Evolutionary conservation across 495 filamentous ascomycete species (phyloP).

Genomic region (Penicillium subrubescens): DNA sequence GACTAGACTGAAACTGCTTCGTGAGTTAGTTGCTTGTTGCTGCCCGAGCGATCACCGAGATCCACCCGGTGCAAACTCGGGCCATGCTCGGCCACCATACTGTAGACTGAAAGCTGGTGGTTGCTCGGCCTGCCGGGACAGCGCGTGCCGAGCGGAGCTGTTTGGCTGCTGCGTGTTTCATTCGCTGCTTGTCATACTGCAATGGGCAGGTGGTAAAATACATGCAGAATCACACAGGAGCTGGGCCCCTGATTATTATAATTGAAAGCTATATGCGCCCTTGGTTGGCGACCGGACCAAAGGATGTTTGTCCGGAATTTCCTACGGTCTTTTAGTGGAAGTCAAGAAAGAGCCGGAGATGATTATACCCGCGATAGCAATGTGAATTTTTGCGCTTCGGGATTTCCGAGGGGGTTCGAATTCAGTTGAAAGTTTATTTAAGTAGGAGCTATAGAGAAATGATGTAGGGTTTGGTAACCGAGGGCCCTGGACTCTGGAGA

Average conservation of each 20-base stretch:
- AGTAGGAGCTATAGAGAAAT: background rate
- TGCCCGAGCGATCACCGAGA: conserved; percentile 6
- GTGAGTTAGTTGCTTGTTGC: background rate
- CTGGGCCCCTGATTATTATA: background rate
- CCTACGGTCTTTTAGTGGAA: background rate
- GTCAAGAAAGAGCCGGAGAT: background rate
- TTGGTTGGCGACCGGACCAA: background rate
- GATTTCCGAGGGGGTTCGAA: background rate
- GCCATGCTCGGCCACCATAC: background rate
- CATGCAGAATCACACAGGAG: background rate
- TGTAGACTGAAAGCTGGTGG: background rate
- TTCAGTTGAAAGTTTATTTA: background rate
- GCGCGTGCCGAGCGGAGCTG: conserved; percentile 1
- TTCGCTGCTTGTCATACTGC: conserved; percentile 3
- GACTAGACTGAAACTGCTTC: background rate
- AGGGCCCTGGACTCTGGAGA: background rate
- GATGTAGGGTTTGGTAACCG: no score
- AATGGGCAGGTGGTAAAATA: background rate
- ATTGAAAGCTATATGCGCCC: background rate
- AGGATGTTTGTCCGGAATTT: background rate
- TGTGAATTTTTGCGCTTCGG: background rate
- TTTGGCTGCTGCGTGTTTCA: background rate
- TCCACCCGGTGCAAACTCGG: conserved; percentile 13
- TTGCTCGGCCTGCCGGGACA: conserved; percentile 3
- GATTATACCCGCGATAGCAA: background rate